phyloP scores from a whole-genome alignment of 2,329 filamentous ascomycete species.

The Neurospora sp. region DNA sequence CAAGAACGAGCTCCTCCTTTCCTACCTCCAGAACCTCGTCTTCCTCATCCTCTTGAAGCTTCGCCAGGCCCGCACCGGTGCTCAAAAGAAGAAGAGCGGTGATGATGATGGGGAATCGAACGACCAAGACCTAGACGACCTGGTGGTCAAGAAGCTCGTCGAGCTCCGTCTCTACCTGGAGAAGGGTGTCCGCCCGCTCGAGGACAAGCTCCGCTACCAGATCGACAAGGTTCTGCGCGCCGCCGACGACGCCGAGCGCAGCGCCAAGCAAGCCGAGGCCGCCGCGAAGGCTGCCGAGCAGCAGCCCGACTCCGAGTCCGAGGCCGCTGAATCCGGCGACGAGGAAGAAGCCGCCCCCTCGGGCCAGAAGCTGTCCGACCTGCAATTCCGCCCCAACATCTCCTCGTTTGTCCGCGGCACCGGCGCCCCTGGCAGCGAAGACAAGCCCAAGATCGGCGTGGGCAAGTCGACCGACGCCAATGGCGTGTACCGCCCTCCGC shows the following conservation, averaged over 20 bases:
- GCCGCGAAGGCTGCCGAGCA: conserved; percentile 27
- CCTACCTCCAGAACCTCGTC: conserved; percentile 89
- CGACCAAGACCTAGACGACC: conserved; percentile 42
- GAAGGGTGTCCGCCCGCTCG: conserved; percentile 80
- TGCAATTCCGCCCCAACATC: conserved; percentile 28
- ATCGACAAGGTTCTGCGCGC: conserved; percentile 90
- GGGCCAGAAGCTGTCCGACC: conserved; percentile 17
- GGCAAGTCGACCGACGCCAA: conserved; percentile 35
- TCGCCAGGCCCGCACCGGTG: conserved; percentile 37
- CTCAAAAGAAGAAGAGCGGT: conserved; percentile 21
- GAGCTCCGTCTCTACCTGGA: conserved; percentile 90
- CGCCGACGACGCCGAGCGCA: conserved; percentile 61
- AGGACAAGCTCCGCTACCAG: conserved; percentile 86
- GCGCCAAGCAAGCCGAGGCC: conserved; percentile 26
- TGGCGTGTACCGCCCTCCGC: conserved; percentile 81
- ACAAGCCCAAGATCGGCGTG: conserved; percentile 13
- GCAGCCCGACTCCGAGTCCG: conserved; percentile 23
- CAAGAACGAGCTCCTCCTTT: conserved; percentile 95
- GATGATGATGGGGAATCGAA: conserved; percentile 6
- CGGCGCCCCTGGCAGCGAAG: conserved; percentile 9
- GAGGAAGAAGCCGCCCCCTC: conserved; percentile 21
- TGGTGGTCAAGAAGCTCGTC: conserved; percentile 76
- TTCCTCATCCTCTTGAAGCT: conserved; percentile 79
- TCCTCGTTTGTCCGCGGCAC: conserved; percentile 27
- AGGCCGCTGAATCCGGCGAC: conserved; percentile 19